Evolutionary conservation across 768 basidiomycete genomes (phyloP).

Genomic region (Lactarius tabidus): DNA sequence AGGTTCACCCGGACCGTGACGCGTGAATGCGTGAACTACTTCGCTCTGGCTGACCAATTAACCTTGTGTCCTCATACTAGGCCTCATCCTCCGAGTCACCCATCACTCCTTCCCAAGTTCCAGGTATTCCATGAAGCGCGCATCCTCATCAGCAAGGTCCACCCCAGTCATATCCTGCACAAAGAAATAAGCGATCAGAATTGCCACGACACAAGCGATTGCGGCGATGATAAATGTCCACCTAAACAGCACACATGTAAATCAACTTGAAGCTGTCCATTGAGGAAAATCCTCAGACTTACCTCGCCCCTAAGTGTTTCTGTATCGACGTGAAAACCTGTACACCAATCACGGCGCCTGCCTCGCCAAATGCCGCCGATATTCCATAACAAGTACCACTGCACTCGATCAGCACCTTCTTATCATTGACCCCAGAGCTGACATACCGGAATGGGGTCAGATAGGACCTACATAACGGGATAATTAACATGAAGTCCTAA

Average conservation of each 20-base stretch:
- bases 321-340: slow-evolving; percentile 70
- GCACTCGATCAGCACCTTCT: slow-evolving; percentile 4
- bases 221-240: slow-evolving; percentile 69
- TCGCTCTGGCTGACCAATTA: too few relatives aligned
- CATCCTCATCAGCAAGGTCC: slow-evolving; percentile 64
- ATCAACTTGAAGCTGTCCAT: not conserved
- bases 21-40: not conserved
- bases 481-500: not conserved
- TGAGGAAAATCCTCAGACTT: slow-evolving; percentile 20
- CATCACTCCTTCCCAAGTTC: slow-evolving; percentile 56
- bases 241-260: slow-evolving; percentile 30
- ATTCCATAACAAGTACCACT: slow-evolving; percentile 69
- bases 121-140: slow-evolving; percentile 56
- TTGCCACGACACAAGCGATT: slow-evolving; percentile 59
- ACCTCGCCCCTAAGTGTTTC: slow-evolving; percentile 59
- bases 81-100: slow-evolving; percentile 53
- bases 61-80: too few relatives aligned
- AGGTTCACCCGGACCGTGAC: slow-evolving; percentile 4
- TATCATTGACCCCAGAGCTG: not conserved
- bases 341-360: slow-evolving; percentile 66
- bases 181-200: slow-evolving; percentile 63
- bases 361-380: slow-evolving; percentile 63
- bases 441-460: slow-evolving; percentile 58
- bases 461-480: slow-evolving; percentile 42
- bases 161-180: slow-evolving; percentile 63